Evolutionary conservation across 2,329 filamentous ascomycete genomes (phyloP).

Genomic region (Pseudogymnoascus verrucosus): DNA sequence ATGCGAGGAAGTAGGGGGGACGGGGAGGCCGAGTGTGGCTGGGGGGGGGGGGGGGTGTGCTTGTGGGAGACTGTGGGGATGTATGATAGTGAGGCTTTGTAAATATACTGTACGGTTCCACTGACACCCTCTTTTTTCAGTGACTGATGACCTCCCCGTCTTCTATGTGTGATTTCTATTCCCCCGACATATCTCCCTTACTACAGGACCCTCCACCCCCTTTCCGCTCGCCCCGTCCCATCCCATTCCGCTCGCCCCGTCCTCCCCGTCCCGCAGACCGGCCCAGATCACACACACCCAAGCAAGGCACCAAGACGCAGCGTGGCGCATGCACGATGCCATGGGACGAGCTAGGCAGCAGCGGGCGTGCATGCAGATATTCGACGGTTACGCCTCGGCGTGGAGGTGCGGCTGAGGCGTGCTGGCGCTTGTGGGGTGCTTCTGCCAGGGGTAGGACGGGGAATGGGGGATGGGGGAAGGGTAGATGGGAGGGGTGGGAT

Average conservation of each 20-base stretch:
- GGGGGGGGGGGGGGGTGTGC: neutral
- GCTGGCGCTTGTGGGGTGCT: no score
- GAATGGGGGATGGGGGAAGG: no score
- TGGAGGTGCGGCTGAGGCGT: no score
- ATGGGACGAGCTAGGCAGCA: neutral
- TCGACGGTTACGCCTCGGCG: neutral
- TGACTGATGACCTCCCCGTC: neutral
- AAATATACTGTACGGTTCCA: neutral
- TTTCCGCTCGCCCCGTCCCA: neutral
- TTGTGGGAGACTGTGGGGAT: neutral
- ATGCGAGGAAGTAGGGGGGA: constrained; percentile 30
- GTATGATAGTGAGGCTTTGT: neutral
- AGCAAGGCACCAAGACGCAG: neutral
- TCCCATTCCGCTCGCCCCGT: no score
- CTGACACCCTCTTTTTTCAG: neutral
- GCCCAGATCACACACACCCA: neutral
- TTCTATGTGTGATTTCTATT: no score
- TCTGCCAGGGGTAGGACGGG: no score
- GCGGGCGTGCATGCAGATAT: neutral
- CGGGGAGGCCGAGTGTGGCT: neutral
- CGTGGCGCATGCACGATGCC: neutral
- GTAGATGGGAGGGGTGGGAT: no score
- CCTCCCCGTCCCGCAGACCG: neutral
- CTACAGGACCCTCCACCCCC: neutral
- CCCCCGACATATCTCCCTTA: neutral